Base-by-base conservation (phyloP, 164 flowering plant genomes). In the Magnolia changhungtana region DNA sequence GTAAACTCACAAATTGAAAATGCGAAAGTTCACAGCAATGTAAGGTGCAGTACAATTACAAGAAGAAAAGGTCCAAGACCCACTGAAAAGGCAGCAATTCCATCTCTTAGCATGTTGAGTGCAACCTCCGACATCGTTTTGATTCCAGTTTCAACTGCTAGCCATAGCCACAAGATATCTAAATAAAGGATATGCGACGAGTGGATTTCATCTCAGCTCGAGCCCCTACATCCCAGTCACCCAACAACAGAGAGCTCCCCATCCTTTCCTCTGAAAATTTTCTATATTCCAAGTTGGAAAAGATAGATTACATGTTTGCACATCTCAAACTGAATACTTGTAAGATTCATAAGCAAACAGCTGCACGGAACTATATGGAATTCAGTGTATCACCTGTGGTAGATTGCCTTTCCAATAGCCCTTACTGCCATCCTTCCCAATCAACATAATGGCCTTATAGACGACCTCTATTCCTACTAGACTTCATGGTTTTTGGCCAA, bases 171-270 rank as follows among this genome's bases (percentile, higher is more conserved):
- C 29, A 50, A 98, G 98, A 77, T 92, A 89, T 94, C 98, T n/a
- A n/a, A n/a, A n/a, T 75, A 96, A 83, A 68, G 99, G 99, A 80
- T 96, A 96, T 29, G 99, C 92, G 63, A 91, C 89, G 85, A 84
- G 98, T 93, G 51, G 99, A 94, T 52, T 98, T 27, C 29, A 27
- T 27, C 29, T 2, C 29, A 27, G 29, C 29, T 27, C 29, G 1
- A 27, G 29, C 29, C 92, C 98, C 93, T 96, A 90, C 98, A n/a
- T 98, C 79, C 96, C 98, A 27, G 29, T 27, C 29, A 27, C 29
- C 29, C 29, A 27, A 27, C 29, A 27, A 27, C 29, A 27, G 29
- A 27, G 29, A n/a, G n/a, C n/a, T 27, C 89, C 96, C 91, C 78
- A 96, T 97, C 78, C 99, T 98, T 14, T 97, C 97, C 9, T 89